These are phyloP conservation scores for Hypholoma fasciculare DNA, from an alignment of 768 basidiomycete genomes.

Conservation along the genomic window DNA sequence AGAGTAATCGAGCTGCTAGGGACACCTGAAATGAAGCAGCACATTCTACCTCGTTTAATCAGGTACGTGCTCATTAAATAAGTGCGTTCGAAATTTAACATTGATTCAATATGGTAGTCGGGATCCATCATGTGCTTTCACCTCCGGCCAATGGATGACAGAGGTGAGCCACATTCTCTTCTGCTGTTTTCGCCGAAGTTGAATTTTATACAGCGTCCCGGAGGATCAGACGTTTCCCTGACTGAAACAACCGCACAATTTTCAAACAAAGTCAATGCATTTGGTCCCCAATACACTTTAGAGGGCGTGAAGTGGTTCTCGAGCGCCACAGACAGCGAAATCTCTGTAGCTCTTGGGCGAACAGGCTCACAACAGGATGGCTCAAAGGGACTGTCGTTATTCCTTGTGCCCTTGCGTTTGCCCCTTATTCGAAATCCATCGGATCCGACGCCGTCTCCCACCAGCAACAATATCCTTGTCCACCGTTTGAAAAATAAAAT, in stretches of 20 bases:
- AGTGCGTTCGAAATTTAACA: background rate
- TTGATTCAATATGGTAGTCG: constrained; percentile 41
- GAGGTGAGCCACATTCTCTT: constrained; percentile 43
- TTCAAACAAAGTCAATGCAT: constrained; percentile 28
- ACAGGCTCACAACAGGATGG: constrained; percentile 58
- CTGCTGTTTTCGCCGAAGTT: constrained; percentile 25
- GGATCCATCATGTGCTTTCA: constrained; percentile 61
- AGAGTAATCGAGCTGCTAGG: constrained; percentile 71
- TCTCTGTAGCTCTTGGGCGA: constrained; percentile 72
- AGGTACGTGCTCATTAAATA: constrained; percentile 39
- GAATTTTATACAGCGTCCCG: constrained; percentile 55
- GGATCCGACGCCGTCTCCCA: constrained; percentile 41
- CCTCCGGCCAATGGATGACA: constrained; percentile 86
- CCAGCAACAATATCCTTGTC: constrained; percentile 64
- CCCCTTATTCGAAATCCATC: constrained; percentile 48
- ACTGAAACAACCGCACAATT: constrained; percentile 64
- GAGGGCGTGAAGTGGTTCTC: constrained; percentile 87
- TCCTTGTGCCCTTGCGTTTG: constrained; percentile 65
- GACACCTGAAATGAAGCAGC: constrained; percentile 56
- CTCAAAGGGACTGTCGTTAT: constrained; percentile 70
- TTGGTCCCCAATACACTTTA: constrained; percentile 56
- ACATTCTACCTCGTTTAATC: constrained; percentile 56
- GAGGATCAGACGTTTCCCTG: constrained; percentile 74
- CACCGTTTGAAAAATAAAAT: constrained; percentile 81
- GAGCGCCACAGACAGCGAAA: constrained; percentile 75